Percentiles rank a stretch among this genome's conserved stretches.
phyloP scores from a whole-genome alignment of 306 rosid genomes.

The Cucumis hystrix region DNA sequence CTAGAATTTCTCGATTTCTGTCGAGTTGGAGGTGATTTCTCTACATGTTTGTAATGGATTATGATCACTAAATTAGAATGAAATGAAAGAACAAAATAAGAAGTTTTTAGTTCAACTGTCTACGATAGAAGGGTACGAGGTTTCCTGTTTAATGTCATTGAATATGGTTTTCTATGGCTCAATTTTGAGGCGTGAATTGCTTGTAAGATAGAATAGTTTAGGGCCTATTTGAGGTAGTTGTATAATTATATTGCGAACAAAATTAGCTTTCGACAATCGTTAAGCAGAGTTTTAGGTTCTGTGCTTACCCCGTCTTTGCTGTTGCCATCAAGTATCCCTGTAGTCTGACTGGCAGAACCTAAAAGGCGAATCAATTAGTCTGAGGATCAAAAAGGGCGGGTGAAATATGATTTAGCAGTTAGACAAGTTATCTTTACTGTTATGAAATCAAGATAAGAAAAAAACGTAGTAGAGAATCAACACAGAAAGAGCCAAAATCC shows the following conservation, averaged over 20 bases:
- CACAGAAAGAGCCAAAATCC: too few species aligned
- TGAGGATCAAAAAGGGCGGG: not conserved
- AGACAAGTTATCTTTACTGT: not conserved
- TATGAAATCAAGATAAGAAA: too few species aligned
- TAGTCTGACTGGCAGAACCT: not conserved
- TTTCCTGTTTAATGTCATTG: not conserved
- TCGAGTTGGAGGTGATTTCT: not conserved
- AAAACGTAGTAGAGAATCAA: too few species aligned
- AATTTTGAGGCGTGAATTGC: not conserved
- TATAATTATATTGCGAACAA: not conserved
- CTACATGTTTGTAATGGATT: not conserved
- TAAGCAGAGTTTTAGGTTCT: not conserved
- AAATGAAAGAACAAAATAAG: not conserved
- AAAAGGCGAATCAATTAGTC: not conserved
- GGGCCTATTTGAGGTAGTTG: not conserved
- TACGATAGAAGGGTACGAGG: not conserved
- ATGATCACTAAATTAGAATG: not conserved
- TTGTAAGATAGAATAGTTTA: not conserved
- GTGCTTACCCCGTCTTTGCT: not conserved
- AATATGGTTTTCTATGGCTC: not conserved
- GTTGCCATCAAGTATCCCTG: not conserved
- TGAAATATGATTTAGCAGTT: not conserved
- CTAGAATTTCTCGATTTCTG: not conserved
- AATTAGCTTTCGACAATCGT: not conserved
- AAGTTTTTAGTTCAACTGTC: not conserved